phyloP scores from a whole-genome alignment of 371 early-diverging fungal species.

The Mucor plumbeus region DNA sequence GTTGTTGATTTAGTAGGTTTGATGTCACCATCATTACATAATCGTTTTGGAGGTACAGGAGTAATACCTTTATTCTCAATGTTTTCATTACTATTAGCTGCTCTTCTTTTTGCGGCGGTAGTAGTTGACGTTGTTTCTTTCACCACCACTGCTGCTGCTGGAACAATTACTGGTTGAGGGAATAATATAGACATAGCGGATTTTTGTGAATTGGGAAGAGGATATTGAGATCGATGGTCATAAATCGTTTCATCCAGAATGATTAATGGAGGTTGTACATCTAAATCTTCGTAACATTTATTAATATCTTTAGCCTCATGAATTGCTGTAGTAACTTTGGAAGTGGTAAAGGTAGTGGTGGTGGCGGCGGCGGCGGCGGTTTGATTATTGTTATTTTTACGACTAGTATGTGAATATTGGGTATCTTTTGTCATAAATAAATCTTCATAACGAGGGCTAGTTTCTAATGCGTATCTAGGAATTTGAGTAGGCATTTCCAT shows the following conservation, averaged over 20 bases:
- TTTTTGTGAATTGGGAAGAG: constrained; percentile 10
- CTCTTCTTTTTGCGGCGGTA: not conserved
- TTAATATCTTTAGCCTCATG: constrained; percentile 5
- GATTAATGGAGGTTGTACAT: constrained; percentile 15
- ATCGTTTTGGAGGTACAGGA: not conserved
- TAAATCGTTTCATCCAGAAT: constrained; percentile 11
- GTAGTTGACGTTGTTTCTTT: not conserved
- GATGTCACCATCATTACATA: constrained; percentile 7
- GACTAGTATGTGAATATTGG: not conserved
- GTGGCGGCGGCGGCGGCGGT: not conserved
- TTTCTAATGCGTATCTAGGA: constrained; percentile 14
- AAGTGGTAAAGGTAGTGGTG: not conserved
- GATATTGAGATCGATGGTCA: constrained; percentile 25
- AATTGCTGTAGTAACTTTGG: constrained; percentile 18
- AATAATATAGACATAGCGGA: not conserved
- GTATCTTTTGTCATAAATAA: constrained; percentile 7
- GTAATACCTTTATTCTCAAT: not conserved
- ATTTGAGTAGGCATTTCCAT: constrained; percentile 20
- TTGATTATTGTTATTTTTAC: too few relatives aligned
- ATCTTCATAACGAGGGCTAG: constrained; percentile 2
- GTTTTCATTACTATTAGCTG: not conserved
- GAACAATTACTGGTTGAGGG: not conserved
- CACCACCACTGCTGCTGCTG: not conserved
- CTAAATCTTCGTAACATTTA: constrained; percentile 7
- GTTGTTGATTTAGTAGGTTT: not conserved